Evolutionary conservation across 2,329 filamentous ascomycete genomes (phyloP), one percentile per base, ranked within the genome.

Genomic region (Calonectria multiphialidica): DNA sequence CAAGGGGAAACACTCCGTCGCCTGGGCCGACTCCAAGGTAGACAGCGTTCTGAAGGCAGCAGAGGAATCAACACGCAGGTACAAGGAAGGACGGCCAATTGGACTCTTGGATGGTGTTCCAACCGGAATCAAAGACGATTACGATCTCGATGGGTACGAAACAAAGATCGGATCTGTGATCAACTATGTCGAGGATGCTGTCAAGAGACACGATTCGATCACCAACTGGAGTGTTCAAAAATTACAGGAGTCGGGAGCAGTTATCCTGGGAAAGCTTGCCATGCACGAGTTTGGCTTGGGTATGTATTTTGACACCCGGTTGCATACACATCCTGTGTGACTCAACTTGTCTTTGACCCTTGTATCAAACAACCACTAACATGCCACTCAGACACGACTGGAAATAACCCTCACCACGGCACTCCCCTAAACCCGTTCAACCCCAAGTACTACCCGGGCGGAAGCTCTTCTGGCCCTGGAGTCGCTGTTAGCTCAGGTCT

Each of bases 381-480:
- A 12, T 21, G 37, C 6, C 35, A 9, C 12, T n/a, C 37, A 90
- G 92, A 95, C 77, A 95, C 93, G 0, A 93, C 92, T 2, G 94
- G 94, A 79, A 94, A 94, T 83, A 95, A 96, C 76, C 90, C 91
- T 5, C 90, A 88, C 67, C 89, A 90, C 75, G 94, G 94, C 55
- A 96, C 95, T 0, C 94, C 95, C 0, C 87, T 88, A 16, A 97
- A 97, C 78, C 94, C 94, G 0, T 91, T 94, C 82, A 94, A 96
- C 80, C 81, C 85, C 0, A 81, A 86, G 3, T 96, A 95, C 84
- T 97, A 97, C 82, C 91, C 91, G 3, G 94, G 94, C 61, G 94
- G 94, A 16, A 94, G 92, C 7, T 95, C 94, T 0, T 93, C 93
- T 2, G 94, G 94, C 2, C 91, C 91, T 6, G 94, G 88, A 0